phyloP scores from a whole-genome alignment of 1,284 basidiomycete species.

The Entoloma clypeatum region DNA sequence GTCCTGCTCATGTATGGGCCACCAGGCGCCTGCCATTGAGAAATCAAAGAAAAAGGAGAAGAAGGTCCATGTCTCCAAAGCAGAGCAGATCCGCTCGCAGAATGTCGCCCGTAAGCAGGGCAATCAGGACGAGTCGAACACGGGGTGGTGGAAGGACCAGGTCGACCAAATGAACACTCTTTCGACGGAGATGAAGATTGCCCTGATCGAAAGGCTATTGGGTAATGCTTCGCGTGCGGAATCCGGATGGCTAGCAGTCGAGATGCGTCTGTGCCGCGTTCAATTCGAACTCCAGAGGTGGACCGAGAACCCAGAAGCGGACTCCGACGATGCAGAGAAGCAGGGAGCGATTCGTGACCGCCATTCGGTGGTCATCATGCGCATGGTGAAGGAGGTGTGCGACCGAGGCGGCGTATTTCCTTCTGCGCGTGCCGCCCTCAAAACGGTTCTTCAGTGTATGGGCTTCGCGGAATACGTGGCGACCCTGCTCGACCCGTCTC shows the following conservation, averaged over 20 bases:
- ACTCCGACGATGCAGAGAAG: no score
- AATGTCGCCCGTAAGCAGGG: constrained; percentile 46
- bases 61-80: constrained; percentile 20
- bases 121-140: constrained; percentile 33
- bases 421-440: constrained; percentile 35
- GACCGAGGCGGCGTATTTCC: constrained; percentile 35
- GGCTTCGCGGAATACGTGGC: constrained; percentile 40
- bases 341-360: constrained; percentile 39
- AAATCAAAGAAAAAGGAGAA: constrained; percentile 11
- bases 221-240: no score
- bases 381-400: constrained; percentile 42
- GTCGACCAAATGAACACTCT: constrained; percentile 33
- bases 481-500: constrained; percentile 19
- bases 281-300: constrained; percentile 50
- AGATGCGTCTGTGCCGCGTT: constrained; percentile 49
- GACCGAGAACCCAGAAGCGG: constrained; percentile 42
- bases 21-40: not conserved
- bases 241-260: no score
- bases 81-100: constrained; percentile 41
- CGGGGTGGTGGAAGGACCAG: constrained; percentile 47
- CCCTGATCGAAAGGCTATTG: constrained; percentile 42
- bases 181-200: constrained; percentile 40
- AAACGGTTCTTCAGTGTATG: constrained; percentile 37
- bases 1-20: not conserved
- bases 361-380: constrained; percentile 43